Evolutionary conservation across 192 early-diverging fungal genomes (phyloP).

Genomic region (Entomortierella beljakovae): DNA sequence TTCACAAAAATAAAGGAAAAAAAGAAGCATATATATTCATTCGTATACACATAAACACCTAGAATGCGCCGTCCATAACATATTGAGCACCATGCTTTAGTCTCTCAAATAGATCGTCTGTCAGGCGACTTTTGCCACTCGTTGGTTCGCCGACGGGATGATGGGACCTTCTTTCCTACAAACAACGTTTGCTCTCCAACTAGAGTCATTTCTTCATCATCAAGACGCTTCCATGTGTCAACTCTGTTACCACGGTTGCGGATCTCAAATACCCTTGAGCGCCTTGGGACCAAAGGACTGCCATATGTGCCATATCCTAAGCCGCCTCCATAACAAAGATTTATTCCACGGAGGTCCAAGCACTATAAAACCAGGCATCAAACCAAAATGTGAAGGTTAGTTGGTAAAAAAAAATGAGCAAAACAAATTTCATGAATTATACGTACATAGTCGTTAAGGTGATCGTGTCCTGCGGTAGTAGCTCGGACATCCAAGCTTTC

Average conservation of each 20-base stretch:
- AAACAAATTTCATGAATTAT: neutral
- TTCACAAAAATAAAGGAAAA: neutral
- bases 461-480: slow-evolving; percentile 45
- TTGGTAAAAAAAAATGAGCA: slow-evolving; percentile 1
- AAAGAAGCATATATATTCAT: neutral
- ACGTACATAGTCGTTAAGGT: slow-evolving; percentile 53
- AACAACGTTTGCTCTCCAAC: slow-evolving; percentile 55
- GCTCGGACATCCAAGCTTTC: slow-evolving; percentile 44
- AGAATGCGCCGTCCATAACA: slow-evolving; percentile 20
- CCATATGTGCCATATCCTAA: slow-evolving; percentile 57
- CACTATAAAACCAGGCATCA: slow-evolving; percentile 23
- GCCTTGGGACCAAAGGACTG: slow-evolving; percentile 44
- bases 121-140: neutral
- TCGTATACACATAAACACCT: no score
- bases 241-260: slow-evolving; percentile 39
- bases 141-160: neutral
- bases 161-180: neutral
- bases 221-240: slow-evolving; percentile 58
- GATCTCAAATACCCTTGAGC: slow-evolving; percentile 56
- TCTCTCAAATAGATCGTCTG: slow-evolving; percentile 19
- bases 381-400: neutral
- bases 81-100: slow-evolving; percentile 22
- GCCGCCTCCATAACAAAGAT: slow-evolving; percentile 61
- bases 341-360: slow-evolving; percentile 48
- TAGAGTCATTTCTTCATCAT: slow-evolving; percentile 51